These are phyloP conservation scores for Lentinus tigrinus DNA, from an alignment of 768 basidiomycete species.

Conservation along the genomic window DNA sequence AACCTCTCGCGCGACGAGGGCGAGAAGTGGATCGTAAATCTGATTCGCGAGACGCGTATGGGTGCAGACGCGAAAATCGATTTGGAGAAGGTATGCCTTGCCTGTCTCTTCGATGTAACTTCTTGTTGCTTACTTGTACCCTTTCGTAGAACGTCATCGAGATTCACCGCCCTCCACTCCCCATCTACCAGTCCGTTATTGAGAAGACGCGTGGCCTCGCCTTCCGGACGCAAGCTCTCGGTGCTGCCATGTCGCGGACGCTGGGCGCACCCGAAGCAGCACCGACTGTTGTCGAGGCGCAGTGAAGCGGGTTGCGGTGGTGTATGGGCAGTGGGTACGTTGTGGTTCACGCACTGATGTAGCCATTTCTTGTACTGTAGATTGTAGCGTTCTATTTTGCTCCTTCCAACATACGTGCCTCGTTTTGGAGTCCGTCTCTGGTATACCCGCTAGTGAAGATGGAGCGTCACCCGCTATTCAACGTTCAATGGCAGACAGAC, in stretches of 20 bases:
- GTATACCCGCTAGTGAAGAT: too few species aligned
- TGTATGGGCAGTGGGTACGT: too few species aligned
- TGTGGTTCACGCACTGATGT: too few species aligned
- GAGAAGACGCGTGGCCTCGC: constrained; percentile 93
- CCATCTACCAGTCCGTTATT: constrained; percentile 91
- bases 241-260: constrained; percentile 64
- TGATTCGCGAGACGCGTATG: constrained; percentile 96
- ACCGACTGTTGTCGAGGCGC: constrained; percentile 24
- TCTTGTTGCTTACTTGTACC: not conserved
- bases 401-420: too few species aligned
- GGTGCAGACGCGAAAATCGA: constrained; percentile 98
- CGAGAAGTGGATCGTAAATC: constrained; percentile 99
- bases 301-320: not conserved
- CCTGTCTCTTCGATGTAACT: too few species aligned
- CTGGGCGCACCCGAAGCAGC: constrained; percentile 12
- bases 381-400: too few species aligned
- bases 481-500: too few species aligned
- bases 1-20: constrained; percentile 95
- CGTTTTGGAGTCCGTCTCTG: too few species aligned
- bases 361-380: too few species aligned
- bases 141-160: constrained; percentile 87
- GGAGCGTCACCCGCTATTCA: too few species aligned
- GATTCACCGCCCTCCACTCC: constrained; percentile 85
- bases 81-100: constrained; percentile 74
- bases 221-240: constrained; percentile 86